phyloP scores from a whole-genome alignment of 2,329 filamentous ascomycete genomes.

The Fusarium sp. region DNA sequence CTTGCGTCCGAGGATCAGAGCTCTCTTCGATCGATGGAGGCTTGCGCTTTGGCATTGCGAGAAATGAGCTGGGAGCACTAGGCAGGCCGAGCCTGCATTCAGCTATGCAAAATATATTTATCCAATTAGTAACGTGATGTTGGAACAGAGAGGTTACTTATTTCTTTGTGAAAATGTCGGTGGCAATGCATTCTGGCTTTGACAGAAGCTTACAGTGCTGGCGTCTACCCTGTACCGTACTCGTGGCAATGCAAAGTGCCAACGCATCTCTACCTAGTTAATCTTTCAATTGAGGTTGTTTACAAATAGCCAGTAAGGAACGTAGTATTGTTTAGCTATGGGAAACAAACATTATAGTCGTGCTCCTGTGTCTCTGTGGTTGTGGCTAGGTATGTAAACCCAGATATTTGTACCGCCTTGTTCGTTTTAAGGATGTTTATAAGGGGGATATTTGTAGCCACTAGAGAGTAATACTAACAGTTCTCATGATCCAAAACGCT shows the following conservation, averaged over 20 bases:
- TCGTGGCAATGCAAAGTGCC: neutral
- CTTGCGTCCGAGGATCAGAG: neutral
- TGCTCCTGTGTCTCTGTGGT: neutral
- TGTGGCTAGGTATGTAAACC: neutral
- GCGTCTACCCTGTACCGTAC: constrained; percentile 38
- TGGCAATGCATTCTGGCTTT: constrained; percentile 33
- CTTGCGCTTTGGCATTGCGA: constrained; percentile 47
- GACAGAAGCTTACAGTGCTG: constrained; percentile 7
- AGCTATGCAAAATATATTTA: neutral
- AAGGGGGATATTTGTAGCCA: neutral
- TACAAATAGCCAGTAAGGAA: neutral
- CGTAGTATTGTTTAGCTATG: neutral
- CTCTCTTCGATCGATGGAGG: constrained; percentile 18
- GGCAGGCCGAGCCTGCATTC: constrained; percentile 27
- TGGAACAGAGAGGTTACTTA: neutral
- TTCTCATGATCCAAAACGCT: neutral
- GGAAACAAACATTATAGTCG: neutral
- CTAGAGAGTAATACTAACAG: neutral
- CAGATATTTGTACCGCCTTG: neutral
- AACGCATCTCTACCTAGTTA: neutral
- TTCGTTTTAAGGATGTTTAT: neutral
- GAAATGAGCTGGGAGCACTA: neutral
- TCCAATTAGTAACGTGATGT: neutral
- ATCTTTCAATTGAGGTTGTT: neutral
- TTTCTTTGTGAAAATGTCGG: constrained; percentile 39